phyloP scores from a whole-genome alignment of 352 stramenopile species.

The Phytopythium aichiense region DNA sequence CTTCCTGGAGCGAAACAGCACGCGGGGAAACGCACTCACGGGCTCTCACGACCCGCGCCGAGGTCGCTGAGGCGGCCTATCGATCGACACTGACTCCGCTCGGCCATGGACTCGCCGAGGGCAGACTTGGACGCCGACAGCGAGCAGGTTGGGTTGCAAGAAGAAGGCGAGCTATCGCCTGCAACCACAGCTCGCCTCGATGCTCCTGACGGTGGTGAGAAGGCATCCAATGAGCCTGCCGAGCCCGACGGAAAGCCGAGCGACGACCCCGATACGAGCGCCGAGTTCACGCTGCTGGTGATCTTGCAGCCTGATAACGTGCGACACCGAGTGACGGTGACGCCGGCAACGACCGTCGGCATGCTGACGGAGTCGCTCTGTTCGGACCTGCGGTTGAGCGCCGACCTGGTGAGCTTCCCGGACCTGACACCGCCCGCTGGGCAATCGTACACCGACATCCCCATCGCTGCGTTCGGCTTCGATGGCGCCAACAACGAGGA shows the following conservation, averaged over 20 bases:
- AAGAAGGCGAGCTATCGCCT: background rate
- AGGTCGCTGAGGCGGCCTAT: slow-evolving; percentile 1
- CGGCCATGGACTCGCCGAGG: slow-evolving; percentile 3
- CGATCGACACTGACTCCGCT: slow-evolving; percentile 1
- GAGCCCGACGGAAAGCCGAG: background rate
- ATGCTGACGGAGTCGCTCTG: slow-evolving; percentile 54
- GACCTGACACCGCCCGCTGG: slow-evolving; percentile 37
- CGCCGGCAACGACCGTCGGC: slow-evolving; percentile 39
- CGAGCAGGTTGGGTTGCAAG: background rate
- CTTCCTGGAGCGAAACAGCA: slow-evolving; percentile 1
- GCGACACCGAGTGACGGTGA: slow-evolving; percentile 60
- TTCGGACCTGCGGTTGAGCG: slow-evolving; percentile 49
- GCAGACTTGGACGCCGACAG: background rate
- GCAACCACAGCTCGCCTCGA: slow-evolving; percentile 1
- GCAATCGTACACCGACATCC: slow-evolving; percentile 28
- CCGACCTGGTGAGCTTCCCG: slow-evolving; percentile 56
- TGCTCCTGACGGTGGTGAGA: background rate
- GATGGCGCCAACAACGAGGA: slow-evolving; percentile 26
- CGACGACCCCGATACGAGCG: slow-evolving; percentile 1
- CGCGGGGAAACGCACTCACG: background rate
- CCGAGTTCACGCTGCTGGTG: slow-evolving; percentile 58
- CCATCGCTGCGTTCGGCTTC: slow-evolving; percentile 34
- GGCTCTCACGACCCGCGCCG: background rate
- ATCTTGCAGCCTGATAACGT: slow-evolving; percentile 76
- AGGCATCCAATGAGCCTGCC: background rate